Evolutionary conservation across 139 green algal species (phyloP), one percentile per base, ranked within the genome.

Genomic region (Chlamydomonas incerta): DNA sequence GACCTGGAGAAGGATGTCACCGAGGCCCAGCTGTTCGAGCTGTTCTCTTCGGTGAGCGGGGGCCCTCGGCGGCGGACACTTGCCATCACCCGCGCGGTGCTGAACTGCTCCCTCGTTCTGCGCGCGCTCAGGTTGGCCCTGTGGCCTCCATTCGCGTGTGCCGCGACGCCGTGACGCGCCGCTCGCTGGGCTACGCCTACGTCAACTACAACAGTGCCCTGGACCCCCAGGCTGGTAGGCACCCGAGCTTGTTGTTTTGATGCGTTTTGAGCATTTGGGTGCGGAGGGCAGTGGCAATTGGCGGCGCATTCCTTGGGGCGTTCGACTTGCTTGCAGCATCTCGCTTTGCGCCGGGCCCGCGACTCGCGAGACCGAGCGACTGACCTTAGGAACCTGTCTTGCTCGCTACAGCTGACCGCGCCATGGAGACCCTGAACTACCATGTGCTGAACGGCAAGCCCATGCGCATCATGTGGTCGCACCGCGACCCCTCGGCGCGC

Each of bases 401-500:
- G 41, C n/a, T 37, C 26, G 10, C 13, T 88, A 86, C 88, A 96
- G 95, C 96, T 70, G 91, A 96, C 79, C 89, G 96, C 31, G 97
- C 97, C 23, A 86, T 98, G 73, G 95, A 98, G 72, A 80, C 84
- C 62, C 95, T 99, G 20, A 99, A 99, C 94, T 99, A 98, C 90
- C 90, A 90, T 8, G 82, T 92, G 15, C 72, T 99, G 50, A 95
- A 93, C 62, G 96, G 95, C 75, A 95, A 95, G 87, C 95, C 96
- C 35, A 98, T 99, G 85, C 96, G 96, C 81, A 97, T 99, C 87
- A 99, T 99, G 96, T 99, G 96, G 96, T 94, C 90, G 75, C 95
- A 98, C 90, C 92, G 95, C 73, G 94, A 97, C 88, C 93, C 95
- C 21, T 89, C 90, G 24, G 90, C 89, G 68, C 93, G 94, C 90